Conservation (phyloP, 2,329 filamentous ascomycete genomes). For the Purpureocillium takamizusanense region DNA sequence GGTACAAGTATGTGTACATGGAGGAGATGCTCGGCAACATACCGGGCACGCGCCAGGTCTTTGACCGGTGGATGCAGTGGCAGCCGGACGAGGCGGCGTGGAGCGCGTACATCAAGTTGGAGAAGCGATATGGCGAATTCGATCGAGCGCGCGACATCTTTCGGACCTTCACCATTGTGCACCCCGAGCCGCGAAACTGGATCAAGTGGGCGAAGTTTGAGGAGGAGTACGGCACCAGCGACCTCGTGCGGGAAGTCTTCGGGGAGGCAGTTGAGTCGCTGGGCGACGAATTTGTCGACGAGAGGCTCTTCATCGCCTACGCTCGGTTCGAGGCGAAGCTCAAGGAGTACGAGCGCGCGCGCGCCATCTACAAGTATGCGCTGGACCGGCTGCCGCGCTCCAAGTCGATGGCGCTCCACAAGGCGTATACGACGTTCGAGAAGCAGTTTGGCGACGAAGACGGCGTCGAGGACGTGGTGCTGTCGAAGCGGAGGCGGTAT, state of each 20-base stretch:
- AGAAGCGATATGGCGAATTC: conserved; percentile 90
- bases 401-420: conserved; percentile 76
- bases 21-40: conserved; percentile 96
- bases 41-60: conserved; percentile 83
- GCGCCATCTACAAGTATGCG: conserved; percentile 95
- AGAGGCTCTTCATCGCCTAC: conserved; percentile 90
- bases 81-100: conserved; percentile 93
- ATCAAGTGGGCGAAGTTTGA: conserved; percentile 98
- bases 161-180: conserved; percentile 80
- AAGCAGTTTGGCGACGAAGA: conserved; percentile 94
- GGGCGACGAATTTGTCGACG: conserved; percentile 92
- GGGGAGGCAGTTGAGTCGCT: conserved; percentile 80
- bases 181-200: conserved; percentile 93
- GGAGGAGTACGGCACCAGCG: conserved; percentile 87
- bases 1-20: conserved; percentile 99
- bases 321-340: conserved; percentile 91
- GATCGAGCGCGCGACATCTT: conserved; percentile 87
- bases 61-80: conserved; percentile 98
- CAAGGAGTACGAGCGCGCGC: conserved; percentile 87
- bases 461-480: conserved; percentile 87
- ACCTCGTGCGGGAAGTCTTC: conserved; percentile 86
- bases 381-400: conserved; percentile 85
- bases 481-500: conserved; percentile 86
- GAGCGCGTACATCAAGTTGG: conserved; percentile 92
- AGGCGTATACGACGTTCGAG: conserved; percentile 93